Base-by-base conservation (phyloP, 2,329 filamentous ascomycete species). In the Metarhizium album region DNA sequence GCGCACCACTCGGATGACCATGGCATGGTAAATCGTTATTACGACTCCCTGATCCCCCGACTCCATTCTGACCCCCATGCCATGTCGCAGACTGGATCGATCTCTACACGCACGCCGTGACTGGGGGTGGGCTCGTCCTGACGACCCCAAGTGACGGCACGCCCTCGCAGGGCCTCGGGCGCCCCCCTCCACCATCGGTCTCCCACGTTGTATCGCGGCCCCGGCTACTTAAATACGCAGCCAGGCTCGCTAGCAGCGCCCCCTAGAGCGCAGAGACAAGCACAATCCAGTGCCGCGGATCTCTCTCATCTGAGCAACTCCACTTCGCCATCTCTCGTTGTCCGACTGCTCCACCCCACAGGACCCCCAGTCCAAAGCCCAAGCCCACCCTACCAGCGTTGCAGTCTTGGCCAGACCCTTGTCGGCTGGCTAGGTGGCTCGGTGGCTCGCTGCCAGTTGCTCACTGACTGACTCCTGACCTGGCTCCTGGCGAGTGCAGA, bases 271-370 rank as follows among this genome's bases (percentile, higher is more conserved):
- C 53, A 61, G 51, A 60, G 53, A 62, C 51, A 61, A 53, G 57
- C 57, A 55, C 62, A 65, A 64, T 65, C 62, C 62, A 65, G 61
- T 60, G 58, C 59, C 56, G 59, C 58, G 62, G 60, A 58, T 64
- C 62, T 62, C 54, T 59, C 53, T 59, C 52, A 53, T 53, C 52
- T 53, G 29, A 47, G 33, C n/a, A 24, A 49, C 52, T 58, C 62
- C 58, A 57, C 45, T 55, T 48, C 52, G 55, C 52, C 52, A n/a
- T 55, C 54, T 55, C 53, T 53, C 40, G 52, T 50, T 48, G 38
- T 37, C 51, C 46, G 46, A 47, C 45, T 27, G n/a, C n/a, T n/a
- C n/a, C n/a, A n/a, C n/a, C n/a, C n/a, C n/a, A n/a, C n/a, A 29
- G 51, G 43, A 24, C 40, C 20, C 23, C 20, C 23, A 42, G 46